These are phyloP conservation scores for Thelonectria olida DNA, from an alignment of 2,329 filamentous ascomycete species.

Conservation along the genomic window DNA sequence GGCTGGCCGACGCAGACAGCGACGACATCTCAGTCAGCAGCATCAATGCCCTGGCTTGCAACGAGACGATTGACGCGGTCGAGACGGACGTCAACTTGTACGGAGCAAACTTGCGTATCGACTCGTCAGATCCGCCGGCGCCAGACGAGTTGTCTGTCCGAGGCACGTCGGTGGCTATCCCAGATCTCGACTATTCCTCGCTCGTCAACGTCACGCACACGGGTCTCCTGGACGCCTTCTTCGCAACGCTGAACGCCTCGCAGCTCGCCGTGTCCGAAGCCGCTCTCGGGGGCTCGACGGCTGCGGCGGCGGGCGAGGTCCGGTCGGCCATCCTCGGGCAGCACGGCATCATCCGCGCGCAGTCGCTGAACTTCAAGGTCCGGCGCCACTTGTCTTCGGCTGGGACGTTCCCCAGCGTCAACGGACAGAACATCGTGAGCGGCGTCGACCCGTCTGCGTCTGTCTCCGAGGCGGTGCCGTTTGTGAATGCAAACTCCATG, in stretches of 20 bases:
- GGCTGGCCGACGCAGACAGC: slow-evolving; percentile 34
- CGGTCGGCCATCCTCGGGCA: slow-evolving; percentile 47
- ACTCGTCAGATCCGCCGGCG: slow-evolving; percentile 39
- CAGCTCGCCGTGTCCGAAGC: slow-evolving; percentile 42
- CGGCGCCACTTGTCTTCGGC: slow-evolving; percentile 33
- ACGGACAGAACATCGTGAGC: slow-evolving; percentile 33
- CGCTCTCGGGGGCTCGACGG: slow-evolving; percentile 31
- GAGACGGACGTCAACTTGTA: slow-evolving; percentile 35
- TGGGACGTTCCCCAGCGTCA: slow-evolving; percentile 30
- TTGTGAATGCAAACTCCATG: slow-evolving; percentile 27
- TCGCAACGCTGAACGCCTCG: slow-evolving; percentile 46
- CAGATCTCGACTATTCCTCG: slow-evolving; percentile 41
- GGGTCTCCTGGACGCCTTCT: slow-evolving; percentile 47
- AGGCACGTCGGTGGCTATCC: slow-evolving; percentile 33
- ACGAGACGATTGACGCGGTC: slow-evolving; percentile 47
- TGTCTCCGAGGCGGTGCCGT: slow-evolving; percentile 37
- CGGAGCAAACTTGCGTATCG: slow-evolving; percentile 39
- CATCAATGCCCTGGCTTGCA: slow-evolving; percentile 48
- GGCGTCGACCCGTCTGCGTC: slow-evolving; percentile 32
- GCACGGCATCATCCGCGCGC: slow-evolving; percentile 48
- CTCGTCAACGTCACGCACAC: slow-evolving; percentile 40
- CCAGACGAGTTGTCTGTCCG: slow-evolving; percentile 35
- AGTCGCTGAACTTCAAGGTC: slow-evolving; percentile 43
- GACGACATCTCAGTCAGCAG: slow-evolving; percentile 39
- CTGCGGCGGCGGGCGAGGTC: slow-evolving; percentile 29